A percentile compares a stretch with the other conserved stretches of the same genome.
Evolutionary conservation across 2,329 filamentous ascomycete genomes (phyloP).

Genomic region (Camptophora hylomeconis): DNA sequence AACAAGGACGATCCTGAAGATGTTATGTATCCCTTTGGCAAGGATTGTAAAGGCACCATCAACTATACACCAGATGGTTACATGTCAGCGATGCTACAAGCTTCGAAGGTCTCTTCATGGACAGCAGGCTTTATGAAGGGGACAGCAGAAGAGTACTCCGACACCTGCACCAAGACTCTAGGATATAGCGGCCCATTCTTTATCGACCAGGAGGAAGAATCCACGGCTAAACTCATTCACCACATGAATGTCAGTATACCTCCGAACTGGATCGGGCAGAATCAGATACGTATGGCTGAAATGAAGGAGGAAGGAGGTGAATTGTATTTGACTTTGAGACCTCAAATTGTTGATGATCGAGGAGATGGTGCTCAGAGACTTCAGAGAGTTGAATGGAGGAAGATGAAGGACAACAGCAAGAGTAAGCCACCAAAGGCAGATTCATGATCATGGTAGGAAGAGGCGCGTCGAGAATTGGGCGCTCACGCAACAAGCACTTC

Average conservation of each 20-base stretch:
- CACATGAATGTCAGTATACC: conserved; percentile 4
- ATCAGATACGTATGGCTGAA: conserved; percentile 2
- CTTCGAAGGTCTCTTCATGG: too few species aligned
- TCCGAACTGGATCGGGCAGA: conserved; percentile 3
- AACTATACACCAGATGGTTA: conserved; percentile 8
- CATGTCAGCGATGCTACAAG: conserved; percentile 8
- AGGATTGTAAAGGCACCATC: conserved; percentile 6
- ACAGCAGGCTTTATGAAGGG: conserved; percentile 2
- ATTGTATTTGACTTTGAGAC: conserved; percentile 2
- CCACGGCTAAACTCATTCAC: conserved; percentile 4
- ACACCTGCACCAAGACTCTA: conserved; percentile 4
- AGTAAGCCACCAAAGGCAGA: conserved; percentile 4
- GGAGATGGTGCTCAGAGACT: conserved; percentile 36
- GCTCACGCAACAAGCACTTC: too few species aligned
- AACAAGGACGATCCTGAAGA: conserved; percentile 4
- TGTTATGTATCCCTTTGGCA: conserved; percentile 5
- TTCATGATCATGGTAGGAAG: too few species aligned
- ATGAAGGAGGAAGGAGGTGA: conserved; percentile 2
- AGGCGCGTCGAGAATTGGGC: too few species aligned
- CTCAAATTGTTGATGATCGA: neutral
- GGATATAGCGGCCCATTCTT: conserved; percentile 7
- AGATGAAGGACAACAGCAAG: conserved; percentile 8
- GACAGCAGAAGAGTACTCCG: conserved; percentile 1
- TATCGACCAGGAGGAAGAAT: conserved; percentile 5
- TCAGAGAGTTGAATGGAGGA: conserved; percentile 9